These are phyloP conservation scores for Amaranthus palmeri DNA, from an alignment of 148 eudicot species.

Conservation along the genomic window DNA sequence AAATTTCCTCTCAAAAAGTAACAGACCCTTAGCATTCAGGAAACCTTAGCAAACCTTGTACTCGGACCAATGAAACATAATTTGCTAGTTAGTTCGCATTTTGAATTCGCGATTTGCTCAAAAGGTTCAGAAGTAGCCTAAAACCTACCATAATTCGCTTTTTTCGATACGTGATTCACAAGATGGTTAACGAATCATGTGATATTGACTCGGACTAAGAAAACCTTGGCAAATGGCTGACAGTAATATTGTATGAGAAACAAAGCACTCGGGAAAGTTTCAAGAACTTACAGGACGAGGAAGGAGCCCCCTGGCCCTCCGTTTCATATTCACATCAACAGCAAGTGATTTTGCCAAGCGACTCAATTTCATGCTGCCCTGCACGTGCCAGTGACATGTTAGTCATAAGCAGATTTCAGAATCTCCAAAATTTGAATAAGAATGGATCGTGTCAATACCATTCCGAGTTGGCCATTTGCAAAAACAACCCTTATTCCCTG, in stretches of 20 bases:
- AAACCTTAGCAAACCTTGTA: background rate
- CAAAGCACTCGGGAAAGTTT: background rate
- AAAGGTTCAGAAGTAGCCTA: no score
- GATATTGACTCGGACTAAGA: background rate
- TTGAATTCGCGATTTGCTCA: no score
- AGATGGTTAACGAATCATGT: no score
- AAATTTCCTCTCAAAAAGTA: background rate
- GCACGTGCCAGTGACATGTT: constrained; percentile 24
- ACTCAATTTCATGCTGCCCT: constrained; percentile 89
- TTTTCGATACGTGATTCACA: no score
- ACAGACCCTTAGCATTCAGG: background rate
- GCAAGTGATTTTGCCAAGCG: constrained; percentile 83
- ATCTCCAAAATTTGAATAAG: constrained; percentile 4
- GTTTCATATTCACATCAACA: constrained; percentile 75
- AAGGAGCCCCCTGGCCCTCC: constrained; percentile 81
- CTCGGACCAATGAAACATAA: background rate
- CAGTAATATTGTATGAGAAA: background rate
- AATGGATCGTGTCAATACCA: constrained; percentile 41
- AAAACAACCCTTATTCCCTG: constrained; percentile 82
- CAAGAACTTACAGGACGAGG: constrained; percentile 74
- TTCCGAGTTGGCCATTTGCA: constrained; percentile 87
- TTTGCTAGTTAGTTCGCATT: no score
- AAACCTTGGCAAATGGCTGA: background rate
- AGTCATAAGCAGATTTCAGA: constrained; percentile 2
- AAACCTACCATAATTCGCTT: no score